Evolutionary conservation across 2,329 filamentous ascomycete species (phyloP).

Genomic region (Alternaria solani): DNA sequence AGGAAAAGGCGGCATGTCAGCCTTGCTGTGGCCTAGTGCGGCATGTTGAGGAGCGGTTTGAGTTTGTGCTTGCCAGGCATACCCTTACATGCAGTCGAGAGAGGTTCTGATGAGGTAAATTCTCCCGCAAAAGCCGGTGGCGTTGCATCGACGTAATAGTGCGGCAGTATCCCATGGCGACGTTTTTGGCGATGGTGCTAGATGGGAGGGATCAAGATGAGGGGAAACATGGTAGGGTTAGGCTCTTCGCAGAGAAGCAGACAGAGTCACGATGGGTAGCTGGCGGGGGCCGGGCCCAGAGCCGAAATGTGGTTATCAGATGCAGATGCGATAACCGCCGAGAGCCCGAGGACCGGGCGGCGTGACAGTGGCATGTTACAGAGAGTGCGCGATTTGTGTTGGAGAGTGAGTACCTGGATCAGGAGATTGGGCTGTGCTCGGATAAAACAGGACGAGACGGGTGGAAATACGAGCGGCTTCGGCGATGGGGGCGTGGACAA

Average conservation of each 20-base stretch:
- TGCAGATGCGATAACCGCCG: conserved; percentile 20
- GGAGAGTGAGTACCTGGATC: conserved; percentile 2
- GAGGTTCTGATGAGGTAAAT: not conserved
- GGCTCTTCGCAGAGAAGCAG: not conserved
- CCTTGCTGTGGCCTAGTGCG: not conserved
- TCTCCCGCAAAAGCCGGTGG: conserved; percentile 1
- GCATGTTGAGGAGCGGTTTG: not conserved
- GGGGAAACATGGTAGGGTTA: conserved; percentile 5
- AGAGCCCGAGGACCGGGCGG: conserved; percentile 8
- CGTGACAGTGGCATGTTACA: conserved; percentile 5
- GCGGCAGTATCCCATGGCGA: not conserved
- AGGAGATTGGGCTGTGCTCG: conserved; percentile 9
- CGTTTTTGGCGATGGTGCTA: not conserved
- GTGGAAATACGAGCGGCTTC: conserved; percentile 8
- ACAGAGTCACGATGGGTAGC: not conserved
- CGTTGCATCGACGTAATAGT: conserved; percentile 14
- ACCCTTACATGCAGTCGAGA: not conserved
- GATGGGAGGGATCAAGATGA: not conserved
- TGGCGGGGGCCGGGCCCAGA: not conserved
- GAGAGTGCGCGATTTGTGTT: conserved; percentile 5
- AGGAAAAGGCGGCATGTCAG: not conserved
- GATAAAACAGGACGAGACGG: conserved; percentile 15
- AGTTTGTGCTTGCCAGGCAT: not conserved
- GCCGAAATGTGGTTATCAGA: conserved; percentile 18
- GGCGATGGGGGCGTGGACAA: conserved; percentile 8